These are phyloP conservation scores for Aspergillus unguis DNA, from an alignment of 2,329 filamentous ascomycete species.

Conservation along the genomic window DNA sequence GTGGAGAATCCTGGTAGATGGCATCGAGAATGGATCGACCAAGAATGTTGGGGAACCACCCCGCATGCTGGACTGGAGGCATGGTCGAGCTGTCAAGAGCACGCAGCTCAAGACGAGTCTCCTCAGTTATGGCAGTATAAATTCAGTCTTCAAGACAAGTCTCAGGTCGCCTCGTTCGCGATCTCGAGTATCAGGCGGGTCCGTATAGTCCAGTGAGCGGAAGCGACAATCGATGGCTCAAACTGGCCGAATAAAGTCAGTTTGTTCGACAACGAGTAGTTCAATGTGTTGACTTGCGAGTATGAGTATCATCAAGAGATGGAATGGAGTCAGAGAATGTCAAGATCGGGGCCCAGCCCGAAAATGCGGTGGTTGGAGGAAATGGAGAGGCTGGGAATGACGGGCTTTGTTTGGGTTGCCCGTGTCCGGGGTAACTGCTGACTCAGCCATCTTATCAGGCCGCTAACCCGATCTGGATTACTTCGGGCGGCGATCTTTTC, in stretches of 20 bases:
- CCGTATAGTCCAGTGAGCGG: conserved; percentile 1
- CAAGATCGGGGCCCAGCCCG: conserved; percentile 14
- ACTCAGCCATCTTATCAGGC: conserved; percentile 24
- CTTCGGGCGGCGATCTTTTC: background rate
- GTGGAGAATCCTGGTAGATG: conserved; percentile 7
- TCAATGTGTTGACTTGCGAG: background rate
- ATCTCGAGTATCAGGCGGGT: background rate
- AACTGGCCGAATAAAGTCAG: conserved; percentile 9
- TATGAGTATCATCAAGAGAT: background rate
- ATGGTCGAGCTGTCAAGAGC: conserved; percentile 35
- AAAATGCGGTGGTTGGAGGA: conserved; percentile 39
- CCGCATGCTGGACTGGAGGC: conserved; percentile 29
- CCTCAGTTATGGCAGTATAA: background rate
- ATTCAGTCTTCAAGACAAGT: background rate
- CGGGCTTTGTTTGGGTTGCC: conserved; percentile 25
- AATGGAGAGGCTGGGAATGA: conserved; percentile 34
- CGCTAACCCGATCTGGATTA: background rate
- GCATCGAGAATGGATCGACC: conserved; percentile 15
- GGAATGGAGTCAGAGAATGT: conserved; percentile 8
- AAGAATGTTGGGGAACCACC: conserved; percentile 24
- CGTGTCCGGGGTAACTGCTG: conserved; percentile 29
- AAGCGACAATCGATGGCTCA: background rate
- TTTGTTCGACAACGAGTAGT: background rate
- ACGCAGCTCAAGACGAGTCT: conserved; percentile 33
- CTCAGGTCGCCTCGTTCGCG: background rate